Evolutionary conservation across 1,284 basidiomycete genomes (phyloP).

Genomic region (Ganoderma sp.): DNA sequence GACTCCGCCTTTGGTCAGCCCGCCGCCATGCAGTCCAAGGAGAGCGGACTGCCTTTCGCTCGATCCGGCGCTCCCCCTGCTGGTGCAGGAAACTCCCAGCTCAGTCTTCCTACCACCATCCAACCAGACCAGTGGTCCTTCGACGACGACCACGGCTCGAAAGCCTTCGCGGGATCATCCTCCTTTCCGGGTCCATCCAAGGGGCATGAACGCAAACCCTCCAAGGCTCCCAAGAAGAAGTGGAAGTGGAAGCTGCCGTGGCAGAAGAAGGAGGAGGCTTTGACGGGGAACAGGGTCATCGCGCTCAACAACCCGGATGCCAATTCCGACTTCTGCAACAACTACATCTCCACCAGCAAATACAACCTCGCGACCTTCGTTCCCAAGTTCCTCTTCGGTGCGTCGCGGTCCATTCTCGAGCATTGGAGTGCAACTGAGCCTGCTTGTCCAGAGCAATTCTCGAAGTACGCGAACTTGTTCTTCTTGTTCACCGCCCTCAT

Average conservation of each 20-base stretch:
- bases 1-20: constrained; percentile 68
- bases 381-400: constrained; percentile 93
- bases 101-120: constrained; percentile 48
- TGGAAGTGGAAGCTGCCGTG: constrained; percentile 83
- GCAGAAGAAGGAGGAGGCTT: constrained; percentile 67
- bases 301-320: constrained; percentile 73
- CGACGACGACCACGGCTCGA: constrained; percentile 54
- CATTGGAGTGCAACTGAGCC: constrained; percentile 1
- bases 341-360: constrained; percentile 95
- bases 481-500: constrained; percentile 99
- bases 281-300: constrained; percentile 72
- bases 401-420: constrained; percentile 36
- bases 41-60: constrained; percentile 69
- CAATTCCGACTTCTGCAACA: constrained; percentile 75
- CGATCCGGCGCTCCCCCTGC: constrained; percentile 64
- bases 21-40: constrained; percentile 69
- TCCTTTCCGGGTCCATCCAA: constrained; percentile 45
- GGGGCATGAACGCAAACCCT: constrained; percentile 30
- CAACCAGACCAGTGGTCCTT: constrained; percentile 72
- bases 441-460: constrained; percentile 83
- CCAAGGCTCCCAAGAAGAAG: constrained; percentile 41
- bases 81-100: constrained; percentile 56
- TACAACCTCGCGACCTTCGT: constrained; percentile 91
- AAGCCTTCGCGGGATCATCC: constrained; percentile 51
- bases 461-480: constrained; percentile 98